Base-by-base conservation (phyloP, 2,329 filamentous ascomycete genomes). In the Westerdykella sp. region DNA sequence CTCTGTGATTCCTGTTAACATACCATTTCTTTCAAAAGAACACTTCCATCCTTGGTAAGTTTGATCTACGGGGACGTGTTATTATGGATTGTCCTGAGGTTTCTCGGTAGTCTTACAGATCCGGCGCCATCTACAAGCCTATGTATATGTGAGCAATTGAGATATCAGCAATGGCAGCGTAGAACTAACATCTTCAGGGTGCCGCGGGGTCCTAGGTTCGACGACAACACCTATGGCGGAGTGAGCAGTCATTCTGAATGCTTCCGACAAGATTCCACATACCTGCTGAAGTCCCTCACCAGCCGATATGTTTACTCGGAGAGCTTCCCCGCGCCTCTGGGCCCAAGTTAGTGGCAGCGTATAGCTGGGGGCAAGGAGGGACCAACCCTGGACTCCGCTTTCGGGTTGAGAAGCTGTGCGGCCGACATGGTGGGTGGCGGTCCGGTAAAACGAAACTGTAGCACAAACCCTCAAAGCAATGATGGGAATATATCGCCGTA, bases 31-130 rank as follows among this genome's bases (percentile, higher is more conserved):
- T 78, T 77, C 58, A 84, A 62, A 54, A 84, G 75, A 48, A 97
- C 91, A 63, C 95, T 96, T 66, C 93, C 93, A 73, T 98, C 93
- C 72, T 98, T 98, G 59, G 93, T 98, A 67, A 98, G 80, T 75
- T 98, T 98, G 75, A 98, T 98, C 81, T 93, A 57, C 18, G 6
- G 32, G 10, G 7, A 14, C 25, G 25, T 12, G 25, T 28, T 28
- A 28, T 12, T 28, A 28, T 28, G 25, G 25, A 12, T 7, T 28
- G 25, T 3, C 25, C 3, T 28, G 25, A 28, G 4, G 7, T 28
- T 3, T 4, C n/a, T 7, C 28, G n/a, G 22, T 13, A 18, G 6
- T 56, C 73, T 50, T 75, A 77, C 74, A 62, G 69, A 73, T 56
- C 79, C 79, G 47, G 79, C 73, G 51, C 79, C 79, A 60, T 83